These are phyloP conservation scores for Mariannaea elegans DNA, from an alignment of 2,329 filamentous ascomycete species.

Conservation along the genomic window DNA sequence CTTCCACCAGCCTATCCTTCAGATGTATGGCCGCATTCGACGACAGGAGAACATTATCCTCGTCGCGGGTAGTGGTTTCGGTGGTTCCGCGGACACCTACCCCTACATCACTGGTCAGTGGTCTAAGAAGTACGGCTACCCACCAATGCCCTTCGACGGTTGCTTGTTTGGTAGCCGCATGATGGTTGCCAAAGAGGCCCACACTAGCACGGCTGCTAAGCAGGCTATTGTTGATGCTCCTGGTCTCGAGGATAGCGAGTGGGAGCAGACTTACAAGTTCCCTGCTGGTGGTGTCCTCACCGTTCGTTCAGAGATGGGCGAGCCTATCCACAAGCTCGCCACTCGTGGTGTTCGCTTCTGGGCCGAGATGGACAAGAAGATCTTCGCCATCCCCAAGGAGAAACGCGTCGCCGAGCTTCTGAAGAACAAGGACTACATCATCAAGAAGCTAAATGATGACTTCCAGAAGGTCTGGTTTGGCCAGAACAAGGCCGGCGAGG, in stretches of 20 bases:
- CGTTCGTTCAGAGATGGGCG: conserved; percentile 98
- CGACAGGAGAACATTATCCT: conserved; percentile 87
- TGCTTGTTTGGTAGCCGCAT: conserved; percentile 90
- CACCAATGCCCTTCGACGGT: conserved; percentile 93
- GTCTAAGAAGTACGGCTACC: conserved; percentile 87
- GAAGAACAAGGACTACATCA: conserved; percentile 90
- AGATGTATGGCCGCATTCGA: conserved; percentile 90
- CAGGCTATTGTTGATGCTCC: conserved; percentile 88
- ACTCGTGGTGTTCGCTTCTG: conserved; percentile 96
- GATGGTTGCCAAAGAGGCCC: conserved; percentile 93
- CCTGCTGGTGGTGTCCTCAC: conserved; percentile 94
- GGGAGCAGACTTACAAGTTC: conserved; percentile 94
- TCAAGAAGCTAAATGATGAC: conserved; percentile 94
- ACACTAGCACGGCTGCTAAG: conserved; percentile 88
- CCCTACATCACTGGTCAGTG: conserved; percentile 90
- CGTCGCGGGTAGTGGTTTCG: conserved; percentile 91
- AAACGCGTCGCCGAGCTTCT: conserved; percentile 89
- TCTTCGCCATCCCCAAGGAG: conserved; percentile 95
- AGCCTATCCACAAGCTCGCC: conserved; percentile 98
- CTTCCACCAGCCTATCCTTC: conserved; percentile 90
- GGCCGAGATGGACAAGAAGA: conserved; percentile 99
- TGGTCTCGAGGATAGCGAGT: conserved; percentile 82
- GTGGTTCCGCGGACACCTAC: conserved; percentile 88
- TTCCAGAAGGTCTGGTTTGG: conserved; percentile 99
- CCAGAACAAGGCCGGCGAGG: conserved; percentile 79